phyloP scores from a whole-genome alignment of 352 stramenopile species.

The Globisporangium spinosum region DNA sequence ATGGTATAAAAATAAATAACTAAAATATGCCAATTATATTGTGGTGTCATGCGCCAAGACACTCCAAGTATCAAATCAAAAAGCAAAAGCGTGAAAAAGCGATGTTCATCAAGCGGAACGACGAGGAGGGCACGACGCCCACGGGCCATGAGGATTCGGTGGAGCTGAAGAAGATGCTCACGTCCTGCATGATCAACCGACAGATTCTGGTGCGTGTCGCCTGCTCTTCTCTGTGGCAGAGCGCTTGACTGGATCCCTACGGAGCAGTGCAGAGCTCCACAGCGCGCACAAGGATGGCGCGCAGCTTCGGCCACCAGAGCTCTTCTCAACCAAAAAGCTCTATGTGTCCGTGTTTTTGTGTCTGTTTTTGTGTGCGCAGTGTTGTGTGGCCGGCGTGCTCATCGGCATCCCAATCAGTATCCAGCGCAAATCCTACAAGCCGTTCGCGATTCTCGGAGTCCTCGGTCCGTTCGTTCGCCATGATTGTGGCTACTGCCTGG shows the following conservation, averaged over 20 bases:
- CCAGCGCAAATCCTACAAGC: conserved; percentile 72
- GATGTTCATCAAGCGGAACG: conserved; percentile 52
- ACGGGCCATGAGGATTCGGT: conserved; percentile 64
- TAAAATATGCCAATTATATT: too few relatives aligned
- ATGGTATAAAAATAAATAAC: too few relatives aligned
- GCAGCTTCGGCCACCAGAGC: background rate
- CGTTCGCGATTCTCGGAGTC: conserved; percentile 72
- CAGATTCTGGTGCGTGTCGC: conserved; percentile 56
- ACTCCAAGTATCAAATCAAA: too few relatives aligned
- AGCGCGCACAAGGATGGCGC: too few relatives aligned
- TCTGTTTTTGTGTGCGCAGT: conserved; percentile 28
- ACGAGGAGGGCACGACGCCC: conserved; percentile 39
- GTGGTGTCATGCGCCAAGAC: too few relatives aligned
- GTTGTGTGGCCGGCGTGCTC: conserved; percentile 73
- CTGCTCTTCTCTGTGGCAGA: background rate
- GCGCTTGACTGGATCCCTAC: background rate
- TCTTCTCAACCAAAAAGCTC: background rate
- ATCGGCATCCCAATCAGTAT: conserved; percentile 84
- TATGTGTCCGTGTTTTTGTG: background rate
- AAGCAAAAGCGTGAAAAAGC: background rate
- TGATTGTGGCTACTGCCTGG: too few relatives aligned
- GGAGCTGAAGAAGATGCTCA: conserved; percentile 81
- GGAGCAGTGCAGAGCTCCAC: background rate
- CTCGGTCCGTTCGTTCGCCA: conserved; percentile 37
- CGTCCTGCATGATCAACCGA: conserved; percentile 82